phyloP scores from a whole-genome alignment of 768 basidiomycete species.

The Lactarius akahatsu region DNA sequence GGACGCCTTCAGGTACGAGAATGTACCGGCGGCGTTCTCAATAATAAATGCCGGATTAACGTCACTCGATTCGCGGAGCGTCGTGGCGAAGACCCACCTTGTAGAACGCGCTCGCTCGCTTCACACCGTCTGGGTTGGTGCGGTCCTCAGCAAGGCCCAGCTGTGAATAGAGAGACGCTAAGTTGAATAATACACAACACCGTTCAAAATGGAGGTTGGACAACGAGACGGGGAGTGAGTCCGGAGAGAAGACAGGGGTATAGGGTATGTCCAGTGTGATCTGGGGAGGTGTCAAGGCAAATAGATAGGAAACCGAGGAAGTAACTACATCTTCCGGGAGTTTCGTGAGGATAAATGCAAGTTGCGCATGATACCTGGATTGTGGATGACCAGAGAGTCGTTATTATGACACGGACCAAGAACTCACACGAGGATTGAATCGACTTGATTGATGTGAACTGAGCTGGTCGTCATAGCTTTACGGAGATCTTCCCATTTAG shows the following conservation, averaged over 20 bases:
- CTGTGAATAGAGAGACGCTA: conserved; percentile 83
- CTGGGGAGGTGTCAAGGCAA: conserved; percentile 38
- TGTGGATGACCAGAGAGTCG: conserved; percentile 21
- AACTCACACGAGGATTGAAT: conserved; percentile 58
- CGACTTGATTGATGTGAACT: conserved; percentile 57
- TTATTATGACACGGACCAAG: conserved; percentile 14
- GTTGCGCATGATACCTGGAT: conserved; percentile 86
- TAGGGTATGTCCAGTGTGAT: conserved; percentile 74
- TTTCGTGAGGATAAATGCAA: conserved; percentile 79
- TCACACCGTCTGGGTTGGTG: conserved; percentile 75
- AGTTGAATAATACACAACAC: conserved; percentile 76
- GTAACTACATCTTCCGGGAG: conserved; percentile 72
- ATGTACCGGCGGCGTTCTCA: conserved; percentile 69
- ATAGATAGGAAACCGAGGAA: conserved; percentile 24
- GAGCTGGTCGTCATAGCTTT: conserved; percentile 50
- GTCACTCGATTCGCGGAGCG: background rate
- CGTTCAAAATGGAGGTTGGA: conserved; percentile 82
- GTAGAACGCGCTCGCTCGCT: conserved; percentile 67
- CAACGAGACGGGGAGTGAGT: conserved; percentile 57
- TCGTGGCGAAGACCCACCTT: conserved; percentile 48
- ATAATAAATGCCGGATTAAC: conserved; percentile 9
- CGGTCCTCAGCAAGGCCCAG: conserved; percentile 72
- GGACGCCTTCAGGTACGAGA: conserved; percentile 58
- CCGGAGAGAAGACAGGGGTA: conserved; percentile 63
- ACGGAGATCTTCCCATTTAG: conserved; percentile 64